A percentile compares a stretch with the other conserved stretches of the same genome.
These are phyloP conservation scores for Epithele typhae DNA, from an alignment of 768 basidiomycete genomes.

Conservation along the genomic window DNA sequence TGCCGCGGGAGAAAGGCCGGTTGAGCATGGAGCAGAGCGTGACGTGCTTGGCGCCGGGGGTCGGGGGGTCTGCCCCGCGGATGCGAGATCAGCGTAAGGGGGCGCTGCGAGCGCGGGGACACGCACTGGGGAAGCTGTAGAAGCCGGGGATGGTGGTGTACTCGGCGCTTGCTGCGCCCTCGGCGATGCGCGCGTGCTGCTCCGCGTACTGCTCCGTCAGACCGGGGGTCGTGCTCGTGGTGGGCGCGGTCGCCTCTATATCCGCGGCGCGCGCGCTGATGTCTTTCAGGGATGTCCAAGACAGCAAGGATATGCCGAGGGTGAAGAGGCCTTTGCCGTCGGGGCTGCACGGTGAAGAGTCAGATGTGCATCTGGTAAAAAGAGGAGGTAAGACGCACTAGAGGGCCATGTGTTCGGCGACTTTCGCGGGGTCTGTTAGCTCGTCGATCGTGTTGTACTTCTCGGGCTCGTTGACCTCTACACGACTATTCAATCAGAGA, in stretches of 20 bases:
- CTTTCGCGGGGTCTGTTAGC: constrained; percentile 11
- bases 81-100: not conserved
- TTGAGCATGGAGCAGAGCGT: constrained; percentile 20
- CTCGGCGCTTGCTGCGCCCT: constrained; percentile 12
- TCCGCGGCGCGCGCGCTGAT: not conserved
- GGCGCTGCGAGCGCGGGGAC: not conserved
- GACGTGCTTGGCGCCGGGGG: constrained; percentile 22
- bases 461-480: constrained; percentile 11
- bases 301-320: constrained; percentile 1
- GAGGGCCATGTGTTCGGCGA: constrained; percentile 16
- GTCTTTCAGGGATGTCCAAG: not conserved
- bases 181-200: constrained; percentile 10
- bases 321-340: constrained; percentile 7
- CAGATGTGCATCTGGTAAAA: not conserved
- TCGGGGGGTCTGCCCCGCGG: constrained; percentile 4
- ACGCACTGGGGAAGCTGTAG: constrained; percentile 7
- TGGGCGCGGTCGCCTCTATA: constrained; percentile 16
- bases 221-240: not conserved
- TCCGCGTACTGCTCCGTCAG: constrained; percentile 16
- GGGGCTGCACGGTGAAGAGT: not conserved
- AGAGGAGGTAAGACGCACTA: constrained; percentile 11
- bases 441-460: constrained; percentile 15
- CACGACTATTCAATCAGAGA: not conserved
- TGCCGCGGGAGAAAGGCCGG: constrained; percentile 26
- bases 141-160: constrained; percentile 4